These are phyloP conservation scores for Phytophthora idaei DNA, from an alignment of 352 stramenopile genomes.

Conservation along the genomic window DNA sequence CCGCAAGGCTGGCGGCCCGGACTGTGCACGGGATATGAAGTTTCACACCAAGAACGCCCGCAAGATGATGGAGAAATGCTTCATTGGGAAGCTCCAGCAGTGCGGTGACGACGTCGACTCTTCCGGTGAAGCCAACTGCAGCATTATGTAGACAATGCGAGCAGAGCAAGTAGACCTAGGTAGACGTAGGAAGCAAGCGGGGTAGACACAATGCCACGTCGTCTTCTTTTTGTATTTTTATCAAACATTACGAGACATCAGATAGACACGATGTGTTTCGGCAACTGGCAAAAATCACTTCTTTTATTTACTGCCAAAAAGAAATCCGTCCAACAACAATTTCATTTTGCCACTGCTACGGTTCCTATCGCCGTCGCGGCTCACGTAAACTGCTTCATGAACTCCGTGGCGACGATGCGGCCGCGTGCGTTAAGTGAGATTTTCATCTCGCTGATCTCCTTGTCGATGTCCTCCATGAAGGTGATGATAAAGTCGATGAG, in stretches of 20 bases:
- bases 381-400: constrained; percentile 94
- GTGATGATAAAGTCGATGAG: constrained; percentile 97
- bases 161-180: constrained; percentile 12
- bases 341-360: not conserved
- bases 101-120: constrained; percentile 54
- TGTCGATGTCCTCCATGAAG: constrained; percentile 98
- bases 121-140: constrained; percentile 52
- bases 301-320: constrained; percentile 29
- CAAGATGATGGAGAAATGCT: constrained; percentile 82
- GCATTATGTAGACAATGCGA: constrained; percentile 64
- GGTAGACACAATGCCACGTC: not conserved
- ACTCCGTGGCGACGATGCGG: constrained; percentile 93
- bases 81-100: constrained; percentile 74
- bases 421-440: constrained; percentile 95
- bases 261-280: too few species aligned
- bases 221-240: constrained; percentile 17
- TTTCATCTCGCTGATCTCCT: constrained; percentile 98
- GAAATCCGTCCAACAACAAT: constrained; percentile 4
- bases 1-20: constrained; percentile 74
- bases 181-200: constrained; percentile 16
- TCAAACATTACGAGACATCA: too few species aligned
- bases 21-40: constrained; percentile 82
- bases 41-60: constrained; percentile 82
- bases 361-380: not conserved
- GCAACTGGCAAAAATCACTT: constrained; percentile 14